A percentile compares a stretch with the other conserved stretches of the same genome.
Evolutionary conservation across 176 grass and related monocot species (phyloP).

Genomic region (Dactylis glomerata): DNA sequence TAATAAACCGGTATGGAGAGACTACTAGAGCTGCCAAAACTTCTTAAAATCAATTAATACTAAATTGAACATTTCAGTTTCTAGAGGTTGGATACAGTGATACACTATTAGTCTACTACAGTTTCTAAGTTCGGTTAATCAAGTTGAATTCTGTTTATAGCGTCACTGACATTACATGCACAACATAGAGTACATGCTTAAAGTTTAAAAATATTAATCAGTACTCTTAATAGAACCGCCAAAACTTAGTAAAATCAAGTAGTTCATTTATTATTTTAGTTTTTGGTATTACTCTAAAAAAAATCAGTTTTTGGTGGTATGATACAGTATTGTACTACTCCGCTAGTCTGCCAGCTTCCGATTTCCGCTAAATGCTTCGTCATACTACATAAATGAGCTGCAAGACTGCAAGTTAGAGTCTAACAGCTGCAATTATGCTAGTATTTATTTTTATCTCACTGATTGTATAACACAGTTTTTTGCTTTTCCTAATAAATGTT

Average conservation of each 20-base stretch:
- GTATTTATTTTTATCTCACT: background rate
- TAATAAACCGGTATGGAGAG: too few species aligned
- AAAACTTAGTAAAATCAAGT: background rate
- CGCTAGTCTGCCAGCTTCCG: background rate
- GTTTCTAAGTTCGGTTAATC: background rate
- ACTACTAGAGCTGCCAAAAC: too few species aligned
- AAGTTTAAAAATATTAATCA: background rate
- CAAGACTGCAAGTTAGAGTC: constrained; percentile 11
- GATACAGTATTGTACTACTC: background rate
- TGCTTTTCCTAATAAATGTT: background rate
- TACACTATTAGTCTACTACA: too few species aligned
- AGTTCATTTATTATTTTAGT: background rate
- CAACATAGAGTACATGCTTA: background rate
- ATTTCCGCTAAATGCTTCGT: background rate
- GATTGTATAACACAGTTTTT: background rate
- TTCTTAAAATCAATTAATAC: too few species aligned
- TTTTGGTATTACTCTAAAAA: too few species aligned
- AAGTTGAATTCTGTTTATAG: background rate
- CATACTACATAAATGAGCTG: background rate
- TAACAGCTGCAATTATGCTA: background rate
- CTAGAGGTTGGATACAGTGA: too few species aligned
- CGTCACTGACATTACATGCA: background rate
- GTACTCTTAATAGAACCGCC: background rate
- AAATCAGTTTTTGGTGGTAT: background rate
- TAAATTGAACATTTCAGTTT: too few species aligned